A percentile compares a stretch with the other conserved stretches of the same genome.
These are phyloP conservation scores for Cryphonectria parasitica DNA, from an alignment of 2,329 filamentous ascomycete species.

Conservation along the genomic window DNA sequence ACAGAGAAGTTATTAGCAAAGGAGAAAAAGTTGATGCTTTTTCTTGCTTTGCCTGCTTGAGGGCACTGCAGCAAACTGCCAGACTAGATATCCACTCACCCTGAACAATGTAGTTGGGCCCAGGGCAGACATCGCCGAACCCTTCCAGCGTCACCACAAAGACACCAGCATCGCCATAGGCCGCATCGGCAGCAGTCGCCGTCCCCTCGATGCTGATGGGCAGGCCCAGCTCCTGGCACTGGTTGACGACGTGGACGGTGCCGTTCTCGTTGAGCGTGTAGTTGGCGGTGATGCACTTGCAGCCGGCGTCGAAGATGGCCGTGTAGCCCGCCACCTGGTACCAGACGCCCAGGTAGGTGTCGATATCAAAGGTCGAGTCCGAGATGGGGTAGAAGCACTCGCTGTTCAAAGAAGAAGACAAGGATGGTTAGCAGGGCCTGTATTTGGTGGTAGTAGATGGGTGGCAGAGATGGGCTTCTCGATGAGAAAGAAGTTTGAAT, in stretches of 20 bases:
- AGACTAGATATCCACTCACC: constrained; percentile 21
- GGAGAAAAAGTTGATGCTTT: neutral
- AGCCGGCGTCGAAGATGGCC: constrained; percentile 29
- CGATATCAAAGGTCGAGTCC: constrained; percentile 29
- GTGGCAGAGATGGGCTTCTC: too few relatives aligned
- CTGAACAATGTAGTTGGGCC: constrained; percentile 33
- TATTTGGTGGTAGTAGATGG: neutral
- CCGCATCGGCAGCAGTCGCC: constrained; percentile 28
- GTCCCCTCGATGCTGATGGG: constrained; percentile 28
- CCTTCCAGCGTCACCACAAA: constrained; percentile 30
- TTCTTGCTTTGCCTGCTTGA: too few relatives aligned
- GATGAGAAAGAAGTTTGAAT: too few relatives aligned
- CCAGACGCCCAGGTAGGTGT: constrained; percentile 30
- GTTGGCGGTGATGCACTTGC: constrained; percentile 30
- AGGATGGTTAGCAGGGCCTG: neutral
- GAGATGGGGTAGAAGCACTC: constrained; percentile 32
- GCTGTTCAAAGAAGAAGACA: constrained; percentile 3
- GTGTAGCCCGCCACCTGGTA: constrained; percentile 32
- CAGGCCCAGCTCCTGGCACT: constrained; percentile 28
- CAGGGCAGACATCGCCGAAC: constrained; percentile 27
- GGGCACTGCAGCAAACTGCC: too few relatives aligned
- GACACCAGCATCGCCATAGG: constrained; percentile 30
- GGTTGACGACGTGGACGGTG: constrained; percentile 30
- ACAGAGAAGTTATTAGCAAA: neutral
- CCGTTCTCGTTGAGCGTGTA: constrained; percentile 31